phyloP scores from a whole-genome alignment of 73 alveolate species.

The Uronychia binucleata region DNA sequence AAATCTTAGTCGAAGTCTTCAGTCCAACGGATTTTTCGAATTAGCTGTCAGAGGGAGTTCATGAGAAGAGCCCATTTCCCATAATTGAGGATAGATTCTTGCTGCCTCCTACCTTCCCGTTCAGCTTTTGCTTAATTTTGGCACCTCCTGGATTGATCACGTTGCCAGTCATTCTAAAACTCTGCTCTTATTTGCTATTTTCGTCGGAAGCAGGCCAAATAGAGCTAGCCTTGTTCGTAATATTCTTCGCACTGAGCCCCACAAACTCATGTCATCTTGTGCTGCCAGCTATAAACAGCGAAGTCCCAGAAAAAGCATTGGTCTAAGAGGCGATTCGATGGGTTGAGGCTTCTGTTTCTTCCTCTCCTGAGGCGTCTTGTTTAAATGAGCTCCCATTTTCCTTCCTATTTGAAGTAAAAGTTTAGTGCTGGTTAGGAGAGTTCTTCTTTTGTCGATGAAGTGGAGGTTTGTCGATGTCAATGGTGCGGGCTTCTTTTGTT shows the following conservation, averaged over 20 bases:
- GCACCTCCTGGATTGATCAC: neutral
- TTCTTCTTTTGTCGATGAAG: neutral
- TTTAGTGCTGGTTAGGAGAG: neutral
- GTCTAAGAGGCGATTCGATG: neutral
- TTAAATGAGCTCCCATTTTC: neutral
- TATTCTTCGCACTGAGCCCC: neutral
- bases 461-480: neutral
- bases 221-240: neutral
- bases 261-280: neutral
- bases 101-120: neutral
- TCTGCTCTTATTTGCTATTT: neutral
- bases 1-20: neutral
- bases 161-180: neutral
- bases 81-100: neutral
- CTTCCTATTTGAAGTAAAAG: neutral
- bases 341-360: neutral
- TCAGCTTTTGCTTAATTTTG: neutral
- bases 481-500: neutral
- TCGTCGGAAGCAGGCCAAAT: neutral
- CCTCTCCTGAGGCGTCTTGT: neutral
- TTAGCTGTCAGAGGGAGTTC: neutral
- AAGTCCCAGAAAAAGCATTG: neutral
- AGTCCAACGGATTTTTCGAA: neutral
- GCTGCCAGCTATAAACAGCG: neutral
- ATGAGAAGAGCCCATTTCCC: neutral